These are phyloP conservation scores for Sugiyamaella smithiae DNA, from an alignment of 805 yeast species.

Conservation along the genomic window DNA sequence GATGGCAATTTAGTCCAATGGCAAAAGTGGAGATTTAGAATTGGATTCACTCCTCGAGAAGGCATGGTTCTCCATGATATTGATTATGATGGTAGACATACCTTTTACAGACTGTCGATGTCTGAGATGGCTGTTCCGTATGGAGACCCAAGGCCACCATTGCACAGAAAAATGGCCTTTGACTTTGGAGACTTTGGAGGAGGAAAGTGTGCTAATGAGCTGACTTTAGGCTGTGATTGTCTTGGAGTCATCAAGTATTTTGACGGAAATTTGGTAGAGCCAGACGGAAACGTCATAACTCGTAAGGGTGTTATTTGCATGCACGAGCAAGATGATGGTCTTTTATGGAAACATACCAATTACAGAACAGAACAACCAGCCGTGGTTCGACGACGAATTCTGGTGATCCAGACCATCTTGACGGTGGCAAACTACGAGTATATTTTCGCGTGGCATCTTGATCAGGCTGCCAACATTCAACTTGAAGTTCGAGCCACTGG, in stretches of 20 bases:
- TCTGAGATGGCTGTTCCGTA: constrained; percentile 88
- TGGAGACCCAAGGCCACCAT: constrained; percentile 81
- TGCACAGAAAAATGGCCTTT: constrained; percentile 82
- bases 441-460: constrained; percentile 66
- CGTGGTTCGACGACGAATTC: constrained; percentile 69
- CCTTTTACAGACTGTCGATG: constrained; percentile 67
- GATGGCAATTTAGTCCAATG: constrained; percentile 53
- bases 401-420: constrained; percentile 76
- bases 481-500: constrained; percentile 85
- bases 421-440: constrained; percentile 86
- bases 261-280: constrained; percentile 57
- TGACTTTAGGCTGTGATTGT: constrained; percentile 79
- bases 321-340: constrained; percentile 83
- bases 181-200: constrained; percentile 86
- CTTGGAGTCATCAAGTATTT: constrained; percentile 75
- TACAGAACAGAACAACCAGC: constrained; percentile 70
- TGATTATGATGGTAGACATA: constrained; percentile 70
- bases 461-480: constrained; percentile 73
- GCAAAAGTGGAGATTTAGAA: constrained; percentile 85
- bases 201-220: constrained; percentile 69
- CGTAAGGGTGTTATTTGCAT: constrained; percentile 71
- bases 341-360: constrained; percentile 75
- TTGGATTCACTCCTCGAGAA: constrained; percentile 68
- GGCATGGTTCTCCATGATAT: constrained; percentile 75
- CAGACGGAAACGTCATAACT: constrained; percentile 59